These are phyloP conservation scores for Coniella vitis DNA, from an alignment of 2,329 filamentous ascomycete species.

Conservation along the genomic window DNA sequence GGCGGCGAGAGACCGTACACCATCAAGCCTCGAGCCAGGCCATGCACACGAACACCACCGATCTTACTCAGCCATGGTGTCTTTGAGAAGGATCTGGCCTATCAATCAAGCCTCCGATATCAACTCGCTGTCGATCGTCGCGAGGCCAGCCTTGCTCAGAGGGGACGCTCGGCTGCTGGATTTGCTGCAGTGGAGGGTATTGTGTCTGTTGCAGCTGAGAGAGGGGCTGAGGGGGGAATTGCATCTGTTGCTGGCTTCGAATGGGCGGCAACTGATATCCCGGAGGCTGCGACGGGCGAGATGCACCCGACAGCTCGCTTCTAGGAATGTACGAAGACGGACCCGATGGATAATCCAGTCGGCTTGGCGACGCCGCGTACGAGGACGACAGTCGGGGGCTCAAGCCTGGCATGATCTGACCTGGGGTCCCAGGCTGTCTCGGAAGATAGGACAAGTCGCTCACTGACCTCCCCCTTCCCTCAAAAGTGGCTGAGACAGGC, in stretches of 20 bases:
- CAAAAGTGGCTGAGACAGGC: constrained; percentile 41
- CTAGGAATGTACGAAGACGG: constrained; percentile 45
- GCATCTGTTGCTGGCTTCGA: constrained; percentile 30
- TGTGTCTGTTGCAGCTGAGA: constrained; percentile 24
- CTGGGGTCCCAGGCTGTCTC: constrained; percentile 21
- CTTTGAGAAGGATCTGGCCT: constrained; percentile 38
- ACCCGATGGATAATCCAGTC: constrained; percentile 36
- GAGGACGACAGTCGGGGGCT: constrained; percentile 36
- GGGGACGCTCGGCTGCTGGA: constrained; percentile 14
- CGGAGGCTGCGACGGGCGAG: constrained; percentile 26
- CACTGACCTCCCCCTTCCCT: constrained; percentile 35
- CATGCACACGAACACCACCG: background rate
- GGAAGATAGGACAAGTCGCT: constrained; percentile 22
- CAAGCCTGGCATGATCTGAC: constrained; percentile 30
- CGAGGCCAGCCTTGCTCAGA: constrained; percentile 27
- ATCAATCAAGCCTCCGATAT: constrained; percentile 57
- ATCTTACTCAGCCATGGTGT: constrained; percentile 13
- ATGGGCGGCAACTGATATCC: constrained; percentile 45
- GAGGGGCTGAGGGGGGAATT: constrained; percentile 19
- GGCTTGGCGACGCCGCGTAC: constrained; percentile 40
- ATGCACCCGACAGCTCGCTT: constrained; percentile 38
- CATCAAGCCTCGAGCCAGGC: background rate
- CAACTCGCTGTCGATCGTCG: constrained; percentile 49
- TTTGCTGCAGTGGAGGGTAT: constrained; percentile 25
- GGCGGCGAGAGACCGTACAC: background rate